Base-by-base conservation (phyloP, 129 eudicot genomes). In the Tagetes patula region DNA sequence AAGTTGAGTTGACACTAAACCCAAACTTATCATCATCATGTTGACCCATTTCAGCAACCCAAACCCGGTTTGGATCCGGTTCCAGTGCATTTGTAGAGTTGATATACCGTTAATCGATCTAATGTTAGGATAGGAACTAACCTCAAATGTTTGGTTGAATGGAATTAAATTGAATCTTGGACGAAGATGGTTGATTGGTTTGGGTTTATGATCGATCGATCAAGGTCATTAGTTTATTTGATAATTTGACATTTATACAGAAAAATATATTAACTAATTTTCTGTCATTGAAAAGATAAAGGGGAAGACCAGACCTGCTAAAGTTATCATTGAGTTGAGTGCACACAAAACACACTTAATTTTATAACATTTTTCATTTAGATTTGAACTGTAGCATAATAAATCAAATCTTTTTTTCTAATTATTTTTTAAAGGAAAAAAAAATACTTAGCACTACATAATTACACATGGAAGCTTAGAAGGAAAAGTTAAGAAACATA, bases 11-110 rank as follows among this genome's bases (percentile, higher is more conserved):
- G 76, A 56, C 12, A 40, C 9, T 31, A 30, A 55, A 13, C 42
- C 42, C 6, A 31, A 40, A 41, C 55, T 71, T 5, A 41, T 54
- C 75, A 70, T 71, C 75, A 39, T 39, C 75, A 31, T 34, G 60
- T 8, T 20, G 1, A 54, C 41, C 10, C 75, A 27, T 55, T 1
- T 70, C 27, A 41, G 12, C 41, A 3, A 71, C 75, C 36, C 49
- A 67, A 67, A 32, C 58, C 41, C 55, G 27, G 58, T 33, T 43
- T 39, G 54, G 41, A 7, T 30, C 75, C 27, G 39, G 3, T 43
- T 65, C 9, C 3, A 67, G 10, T 42, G 20, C 55, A 43, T 67
- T 41, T 62, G 12, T 43, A 12, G 12, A 68, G 47, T 11, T 8
- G 41, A 47, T 33, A 58, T 32, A 4, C 39, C 65, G 10, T 33